These are phyloP conservation scores for Jamesozyma spencerorum DNA, from an alignment of 805 yeast species.

Conservation along the genomic window DNA sequence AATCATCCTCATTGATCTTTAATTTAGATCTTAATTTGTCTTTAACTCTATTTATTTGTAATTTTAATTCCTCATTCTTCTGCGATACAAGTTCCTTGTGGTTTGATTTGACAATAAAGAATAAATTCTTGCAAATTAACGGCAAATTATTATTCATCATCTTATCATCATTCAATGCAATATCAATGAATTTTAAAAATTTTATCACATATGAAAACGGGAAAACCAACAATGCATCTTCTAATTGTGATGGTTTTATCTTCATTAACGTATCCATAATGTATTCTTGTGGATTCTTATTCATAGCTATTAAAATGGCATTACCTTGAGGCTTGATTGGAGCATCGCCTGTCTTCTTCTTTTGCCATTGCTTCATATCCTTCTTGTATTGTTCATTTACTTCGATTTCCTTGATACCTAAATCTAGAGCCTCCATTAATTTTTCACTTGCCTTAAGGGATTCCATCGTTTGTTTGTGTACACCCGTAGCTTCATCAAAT, in stretches of 20 bases:
- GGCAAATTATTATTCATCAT: constrained; percentile 46
- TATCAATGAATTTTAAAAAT: constrained; percentile 61
- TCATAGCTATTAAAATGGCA: constrained; percentile 65
- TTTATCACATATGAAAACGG: constrained; percentile 78
- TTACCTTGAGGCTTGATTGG: constrained; percentile 57
- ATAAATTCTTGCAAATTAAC: constrained; percentile 63
- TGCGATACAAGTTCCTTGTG: constrained; percentile 70
- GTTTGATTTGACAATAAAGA: constrained; percentile 64
- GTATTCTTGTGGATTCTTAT: constrained; percentile 64
- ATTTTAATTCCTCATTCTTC: constrained; percentile 53
- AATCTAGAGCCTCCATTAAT: constrained; percentile 82
- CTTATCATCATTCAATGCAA: constrained; percentile 52
- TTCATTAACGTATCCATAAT: constrained; percentile 62
- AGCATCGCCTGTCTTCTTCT: constrained; percentile 35
- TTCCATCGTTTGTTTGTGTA: constrained; percentile 76
- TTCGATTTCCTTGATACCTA: constrained; percentile 64
- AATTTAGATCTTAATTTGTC: constrained; percentile 51
- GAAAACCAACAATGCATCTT: constrained; percentile 83
- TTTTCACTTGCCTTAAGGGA: constrained; percentile 92
- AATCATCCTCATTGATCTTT: constrained; percentile 40
- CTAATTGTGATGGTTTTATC: constrained; percentile 77
- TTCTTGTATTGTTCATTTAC: constrained; percentile 42
- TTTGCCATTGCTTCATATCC: constrained; percentile 34
- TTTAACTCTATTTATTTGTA: constrained; percentile 56
- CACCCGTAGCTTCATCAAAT: constrained; percentile 51